Evolutionary conservation across 345 rosid genomes (phyloP).

Genomic region (Combretum micranthum): DNA sequence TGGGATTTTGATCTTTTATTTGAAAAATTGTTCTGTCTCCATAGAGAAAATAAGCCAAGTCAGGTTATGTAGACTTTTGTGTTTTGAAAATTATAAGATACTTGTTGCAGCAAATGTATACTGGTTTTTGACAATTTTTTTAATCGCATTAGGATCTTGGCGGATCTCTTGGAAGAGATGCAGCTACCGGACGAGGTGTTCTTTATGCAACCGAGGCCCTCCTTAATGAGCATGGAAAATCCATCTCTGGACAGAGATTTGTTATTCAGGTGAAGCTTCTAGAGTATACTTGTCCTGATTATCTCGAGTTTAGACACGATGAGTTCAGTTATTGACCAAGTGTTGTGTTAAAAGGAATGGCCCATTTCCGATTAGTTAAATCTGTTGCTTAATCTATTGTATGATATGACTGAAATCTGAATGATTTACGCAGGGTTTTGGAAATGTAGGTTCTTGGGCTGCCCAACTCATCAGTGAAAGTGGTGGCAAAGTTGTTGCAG

Average conservation of each 20-base stretch:
- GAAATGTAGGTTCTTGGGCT: constrained; percentile 98
- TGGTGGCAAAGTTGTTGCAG: constrained; percentile 83
- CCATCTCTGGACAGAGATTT: constrained; percentile 67
- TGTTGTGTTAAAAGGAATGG: too few relatives aligned
- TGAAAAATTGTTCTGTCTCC: too few relatives aligned
- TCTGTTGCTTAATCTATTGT: not conserved
- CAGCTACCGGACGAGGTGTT: constrained; percentile 95
- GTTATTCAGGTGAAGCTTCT: constrained; percentile 60
- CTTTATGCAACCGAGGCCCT: constrained; percentile 94
- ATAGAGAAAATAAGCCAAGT: too few relatives aligned
- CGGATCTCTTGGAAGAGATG: constrained; percentile 95
- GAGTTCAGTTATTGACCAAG: not conserved
- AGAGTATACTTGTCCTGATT: not conserved
- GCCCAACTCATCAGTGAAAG: constrained; percentile 64
- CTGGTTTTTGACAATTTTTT: not conserved
- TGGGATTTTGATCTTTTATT: too few relatives aligned
- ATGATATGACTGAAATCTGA: not conserved
- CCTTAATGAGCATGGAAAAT: constrained; percentile 74
- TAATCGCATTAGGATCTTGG: constrained; percentile 74
- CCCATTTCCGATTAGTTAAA: not conserved
- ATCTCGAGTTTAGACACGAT: not conserved
- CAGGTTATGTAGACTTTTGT: not conserved
- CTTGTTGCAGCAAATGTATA: not conserved
- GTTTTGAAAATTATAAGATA: too few relatives aligned
- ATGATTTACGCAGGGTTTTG: constrained; percentile 58